These are phyloP conservation scores for Acer negundo DNA, from an alignment of 345 rosid genomes.

Conservation along the genomic window DNA sequence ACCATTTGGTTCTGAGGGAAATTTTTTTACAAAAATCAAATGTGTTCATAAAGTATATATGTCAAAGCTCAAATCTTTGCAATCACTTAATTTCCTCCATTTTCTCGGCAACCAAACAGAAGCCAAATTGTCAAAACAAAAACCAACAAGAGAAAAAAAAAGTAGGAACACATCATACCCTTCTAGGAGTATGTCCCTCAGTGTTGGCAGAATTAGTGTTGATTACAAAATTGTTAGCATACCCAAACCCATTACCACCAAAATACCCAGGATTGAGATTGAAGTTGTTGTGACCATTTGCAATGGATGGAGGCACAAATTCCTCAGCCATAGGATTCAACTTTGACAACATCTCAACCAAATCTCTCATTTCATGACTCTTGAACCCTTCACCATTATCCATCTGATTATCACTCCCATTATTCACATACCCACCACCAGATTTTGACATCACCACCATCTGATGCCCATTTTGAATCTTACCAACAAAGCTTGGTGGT, in stretches of 20 bases:
- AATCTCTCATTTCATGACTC: constrained; percentile 61
- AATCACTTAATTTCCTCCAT: not conserved
- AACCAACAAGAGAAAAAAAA: not conserved
- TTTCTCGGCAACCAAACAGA: constrained; percentile 18
- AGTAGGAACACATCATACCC: constrained; percentile 47
- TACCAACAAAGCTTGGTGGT: constrained; percentile 27
- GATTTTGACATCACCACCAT: constrained; percentile 14
- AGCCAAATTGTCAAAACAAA: constrained; percentile 2
- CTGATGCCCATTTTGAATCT: constrained; percentile 36
- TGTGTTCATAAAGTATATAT: not conserved
- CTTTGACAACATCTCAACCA: constrained; percentile 83
- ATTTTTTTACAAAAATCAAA: too few species aligned
- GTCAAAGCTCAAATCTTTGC: not conserved
- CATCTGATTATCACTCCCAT: constrained; percentile 31
- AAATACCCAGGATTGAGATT: constrained; percentile 37
- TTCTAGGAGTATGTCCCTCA: constrained; percentile 55
- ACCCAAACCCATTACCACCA: constrained; percentile 57
- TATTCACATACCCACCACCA: constrained; percentile 31
- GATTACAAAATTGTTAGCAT: constrained; percentile 53
- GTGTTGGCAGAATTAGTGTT: constrained; percentile 48
- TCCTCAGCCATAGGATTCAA: constrained; percentile 96
- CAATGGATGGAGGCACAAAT: constrained; percentile 85
- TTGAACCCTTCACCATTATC: constrained; percentile 32
- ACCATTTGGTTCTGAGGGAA: not conserved
- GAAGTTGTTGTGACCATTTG: constrained; percentile 24